phyloP scores from a whole-genome alignment of 495 filamentous ascomycete species.

The Podospora appendiculata region DNA sequence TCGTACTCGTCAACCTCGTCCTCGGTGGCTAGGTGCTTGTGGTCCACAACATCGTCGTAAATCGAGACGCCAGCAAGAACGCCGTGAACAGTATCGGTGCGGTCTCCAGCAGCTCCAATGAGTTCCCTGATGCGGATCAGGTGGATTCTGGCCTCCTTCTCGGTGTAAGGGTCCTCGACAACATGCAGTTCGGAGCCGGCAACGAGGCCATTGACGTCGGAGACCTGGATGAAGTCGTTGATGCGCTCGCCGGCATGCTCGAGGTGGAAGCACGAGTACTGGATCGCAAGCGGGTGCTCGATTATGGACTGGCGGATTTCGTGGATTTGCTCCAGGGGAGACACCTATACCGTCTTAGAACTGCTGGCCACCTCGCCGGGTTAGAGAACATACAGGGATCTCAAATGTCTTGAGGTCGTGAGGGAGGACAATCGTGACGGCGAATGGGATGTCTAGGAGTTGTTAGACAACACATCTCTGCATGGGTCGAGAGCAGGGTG shows the following conservation, averaged over 20 bases:
- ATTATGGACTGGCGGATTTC: constrained; percentile 96
- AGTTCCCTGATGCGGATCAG: constrained; percentile 83
- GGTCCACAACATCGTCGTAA: constrained; percentile 61
- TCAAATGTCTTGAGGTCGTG: constrained; percentile 71
- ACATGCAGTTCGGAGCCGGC: constrained; percentile 68
- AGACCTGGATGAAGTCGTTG: constrained; percentile 92
- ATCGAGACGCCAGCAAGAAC: constrained; percentile 80
- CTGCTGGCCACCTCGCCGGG: background rate
- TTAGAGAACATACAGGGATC: constrained; percentile 58
- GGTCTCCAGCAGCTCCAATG: constrained; percentile 82
- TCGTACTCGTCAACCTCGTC: constrained; percentile 62
- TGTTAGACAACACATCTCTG: constrained; percentile 5
- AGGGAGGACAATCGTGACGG: constrained; percentile 71
- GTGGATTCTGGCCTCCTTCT: constrained; percentile 96
- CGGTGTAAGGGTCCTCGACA: constrained; percentile 94
- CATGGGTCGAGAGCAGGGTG: too few relatives aligned
- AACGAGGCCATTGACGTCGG: constrained; percentile 75
- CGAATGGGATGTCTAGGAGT: constrained; percentile 54
- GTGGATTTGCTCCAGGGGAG: constrained; percentile 90
- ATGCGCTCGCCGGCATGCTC: constrained; percentile 77
- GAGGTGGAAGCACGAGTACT: constrained; percentile 98
- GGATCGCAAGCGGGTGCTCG: constrained; percentile 85
- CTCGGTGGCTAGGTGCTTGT: constrained; percentile 14
- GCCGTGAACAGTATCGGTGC: constrained; percentile 82
- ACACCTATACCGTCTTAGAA: constrained; percentile 54